Base-by-base conservation (phyloP, 192 early-diverging fungal genomes). In the Backusella tarrabulga region DNA sequence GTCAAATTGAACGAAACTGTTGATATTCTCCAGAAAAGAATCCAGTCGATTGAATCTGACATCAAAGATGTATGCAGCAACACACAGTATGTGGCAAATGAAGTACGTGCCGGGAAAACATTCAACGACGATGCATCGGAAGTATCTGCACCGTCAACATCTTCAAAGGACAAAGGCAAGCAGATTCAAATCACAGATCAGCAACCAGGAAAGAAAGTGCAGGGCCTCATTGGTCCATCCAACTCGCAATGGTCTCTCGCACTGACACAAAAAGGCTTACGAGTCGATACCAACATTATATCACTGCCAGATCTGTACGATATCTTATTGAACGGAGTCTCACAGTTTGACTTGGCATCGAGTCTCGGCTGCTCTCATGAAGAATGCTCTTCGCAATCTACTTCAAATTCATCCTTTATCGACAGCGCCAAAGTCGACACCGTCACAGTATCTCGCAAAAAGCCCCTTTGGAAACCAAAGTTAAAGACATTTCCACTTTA, bases 281-380 rank as follows among this genome's bases (percentile, higher is more conserved):
- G 76, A 8, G 75, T 81, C 17, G 77, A 81, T 7, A 81, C 80
- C n/a, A 73, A 73, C 6, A 81, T 81, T 11, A n/a, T 77, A 14
- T 78, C 80, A 3, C 40, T 81, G 23, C 68, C 74, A 29, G 73
- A 78, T 68, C 34, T 81, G 35, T 78, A 81, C 23, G 54, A 77
- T 63, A 77, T 80, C 7, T n/a, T 81, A 17, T 29, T 81, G 1
- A 67, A 73, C 1, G 80, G 80, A 2, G 69, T 73, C n/a, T 70
- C 70, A 14, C 77, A 74, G 12, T 72, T 71, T 38, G 35, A 76
- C 21, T 63, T 63, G 23, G 23, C 56, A 63, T 63, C 56, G 12
- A 63, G 26, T 29, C 26, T 29, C 6, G 26, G 21, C 23, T 34
- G 73, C 19, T 6, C 9, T 42, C 23, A 63, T 9, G 56, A 63